These are phyloP conservation scores for Aphanomyces euteiches DNA, from an alignment of 352 stramenopile genomes.

Conservation along the genomic window DNA sequence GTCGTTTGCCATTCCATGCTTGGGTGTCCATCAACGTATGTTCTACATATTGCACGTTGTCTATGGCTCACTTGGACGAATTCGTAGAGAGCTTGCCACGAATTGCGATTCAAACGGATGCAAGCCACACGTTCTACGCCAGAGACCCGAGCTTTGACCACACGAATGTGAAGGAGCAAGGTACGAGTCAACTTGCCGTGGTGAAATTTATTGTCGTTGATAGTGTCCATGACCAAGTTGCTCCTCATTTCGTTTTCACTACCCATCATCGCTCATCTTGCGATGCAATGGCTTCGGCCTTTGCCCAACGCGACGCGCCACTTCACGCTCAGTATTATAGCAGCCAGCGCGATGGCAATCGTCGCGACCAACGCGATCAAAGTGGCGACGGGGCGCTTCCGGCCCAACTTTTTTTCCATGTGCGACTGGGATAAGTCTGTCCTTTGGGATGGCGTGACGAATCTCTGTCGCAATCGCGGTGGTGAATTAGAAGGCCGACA, in stretches of 20 bases:
- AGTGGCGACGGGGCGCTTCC: conserved; percentile 59
- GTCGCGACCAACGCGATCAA: conserved; percentile 68
- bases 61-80: background rate
- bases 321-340: conserved; percentile 56
- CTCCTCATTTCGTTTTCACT: conserved; percentile 38
- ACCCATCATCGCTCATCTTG: conserved; percentile 46
- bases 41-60: background rate
- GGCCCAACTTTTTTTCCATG: conserved; percentile 70
- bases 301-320: conserved; percentile 67
- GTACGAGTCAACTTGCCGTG: conserved; percentile 6
- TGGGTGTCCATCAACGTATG: background rate
- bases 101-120: conserved; percentile 42
- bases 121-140: conserved; percentile 44
- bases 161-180: conserved; percentile 49
- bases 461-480: conserved; percentile 46
- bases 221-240: conserved; percentile 52
- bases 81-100: background rate
- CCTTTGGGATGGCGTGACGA: conserved; percentile 57
- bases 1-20: background rate
- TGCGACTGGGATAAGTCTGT: conserved; percentile 59
- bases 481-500: conserved; percentile 57
- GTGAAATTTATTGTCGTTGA: background rate
- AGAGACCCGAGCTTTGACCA: conserved; percentile 53
- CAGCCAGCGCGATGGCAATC: conserved; percentile 46
- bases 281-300: conserved; percentile 43